Evolutionary conservation across 2,329 filamentous ascomycete species (phyloP), one percentile per base, ranked within the genome.

Genomic region (Leptosphaerulina australis): DNA sequence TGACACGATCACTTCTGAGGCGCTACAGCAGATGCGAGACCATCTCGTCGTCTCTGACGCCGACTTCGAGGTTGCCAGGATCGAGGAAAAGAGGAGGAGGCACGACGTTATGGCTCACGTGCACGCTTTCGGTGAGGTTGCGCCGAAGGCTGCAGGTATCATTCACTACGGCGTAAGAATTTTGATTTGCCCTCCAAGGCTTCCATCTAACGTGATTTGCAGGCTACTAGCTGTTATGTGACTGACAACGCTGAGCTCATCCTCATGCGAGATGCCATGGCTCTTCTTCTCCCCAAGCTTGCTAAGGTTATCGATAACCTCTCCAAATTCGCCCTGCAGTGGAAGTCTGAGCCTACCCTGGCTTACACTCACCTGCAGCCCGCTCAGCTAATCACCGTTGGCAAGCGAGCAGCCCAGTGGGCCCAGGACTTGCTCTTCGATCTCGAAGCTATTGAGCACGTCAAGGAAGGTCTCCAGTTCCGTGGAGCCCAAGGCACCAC

Each of bases 291-390:
- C 7, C 84, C 84, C 26, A 95, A 92, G 74, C 75, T 96, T 5
- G 90, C 90, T 43, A 90, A 85, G 62, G 87, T 91, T 46, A 87
- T 96, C 58, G 76, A 83, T 55, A 91, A 91, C 73, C 79, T 96
- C 21, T 79, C 82, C 18, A 71, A 79, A 24, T 94, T 96, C 69
- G 88, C 91, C 4, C 70, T 86, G 52, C 69, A 91, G 68, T 86
- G 86, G 79, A 91, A 91, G 75, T 80, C 83, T 49, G 75, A 87
- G 58, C 87, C 90, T 2, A 87, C 86, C 20, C 81, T 94, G 4
- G 88, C 83, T 6, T 94, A 88, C 75, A 95, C 90, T 6, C 88
- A 93, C 72, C 79, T 84, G 35, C 85, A 89, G 70, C 77, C 83
- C 6, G 83, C 82, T 8, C 82, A 85, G 64, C 76, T 86, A 57